Evolutionary conservation across 2,329 filamentous ascomycete genomes (phyloP).

Genomic region (Ophiocordyceps polyrhachis-furcata): DNA sequence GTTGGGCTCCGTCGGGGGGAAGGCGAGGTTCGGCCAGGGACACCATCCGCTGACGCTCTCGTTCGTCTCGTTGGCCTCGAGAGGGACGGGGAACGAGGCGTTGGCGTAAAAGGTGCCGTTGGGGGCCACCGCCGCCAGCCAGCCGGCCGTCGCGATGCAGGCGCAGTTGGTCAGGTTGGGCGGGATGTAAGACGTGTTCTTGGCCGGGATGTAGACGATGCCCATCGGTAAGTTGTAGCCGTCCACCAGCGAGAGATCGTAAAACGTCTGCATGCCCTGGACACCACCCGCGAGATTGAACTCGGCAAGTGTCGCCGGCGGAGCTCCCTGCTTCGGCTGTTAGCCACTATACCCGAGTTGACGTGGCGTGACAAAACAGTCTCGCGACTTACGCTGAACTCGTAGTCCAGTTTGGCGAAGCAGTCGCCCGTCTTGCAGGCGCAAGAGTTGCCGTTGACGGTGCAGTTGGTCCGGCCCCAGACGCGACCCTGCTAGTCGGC

Average conservation of each 20-base stretch:
- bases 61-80: conserved; percentile 40
- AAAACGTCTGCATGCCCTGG: conserved; percentile 47
- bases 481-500: conserved; percentile 64
- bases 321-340: conserved; percentile 36
- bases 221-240: conserved; percentile 65
- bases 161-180: conserved; percentile 60
- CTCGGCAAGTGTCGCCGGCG: conserved; percentile 61
- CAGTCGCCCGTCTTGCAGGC: conserved; percentile 66
- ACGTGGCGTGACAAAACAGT: conserved; percentile 12
- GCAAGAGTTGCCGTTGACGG: conserved; percentile 46
- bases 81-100: conserved; percentile 45
- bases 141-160: conserved; percentile 54
- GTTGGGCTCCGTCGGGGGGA: conserved; percentile 49
- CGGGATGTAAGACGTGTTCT: conserved; percentile 47
- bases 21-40: conserved; percentile 58
- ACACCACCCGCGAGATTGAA: conserved; percentile 56
- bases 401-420: conserved; percentile 48
- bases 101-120: conserved; percentile 44
- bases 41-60: conserved; percentile 49
- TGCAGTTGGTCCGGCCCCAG: conserved; percentile 74
- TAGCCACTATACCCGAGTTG: background rate
- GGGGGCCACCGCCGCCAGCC: conserved; percentile 32
- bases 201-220: conserved; percentile 39
- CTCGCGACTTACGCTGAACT: conserved; percentile 50
- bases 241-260: conserved; percentile 71